These are phyloP conservation scores for Penicillium sp. DNA, from an alignment of 2,329 filamentous ascomycete species.

Conservation along the genomic window DNA sequence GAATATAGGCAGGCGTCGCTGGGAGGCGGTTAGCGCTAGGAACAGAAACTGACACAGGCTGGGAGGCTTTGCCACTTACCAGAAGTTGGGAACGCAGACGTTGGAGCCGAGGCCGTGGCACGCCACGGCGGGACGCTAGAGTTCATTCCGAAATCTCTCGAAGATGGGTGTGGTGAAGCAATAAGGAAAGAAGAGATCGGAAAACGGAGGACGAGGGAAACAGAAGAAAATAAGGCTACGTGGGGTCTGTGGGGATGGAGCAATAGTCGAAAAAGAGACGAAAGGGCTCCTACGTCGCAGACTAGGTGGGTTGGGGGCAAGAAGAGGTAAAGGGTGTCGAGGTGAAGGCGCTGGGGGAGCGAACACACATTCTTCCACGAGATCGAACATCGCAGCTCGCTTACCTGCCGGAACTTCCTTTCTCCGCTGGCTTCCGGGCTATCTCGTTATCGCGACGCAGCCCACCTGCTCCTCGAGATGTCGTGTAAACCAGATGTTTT, in stretches of 20 bases:
- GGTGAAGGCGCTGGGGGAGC: slow-evolving; percentile 1
- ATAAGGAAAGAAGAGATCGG: slow-evolving; percentile 14
- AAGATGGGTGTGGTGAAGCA: slow-evolving; percentile 18
- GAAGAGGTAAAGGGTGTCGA: slow-evolving; percentile 2
- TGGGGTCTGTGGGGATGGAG: slow-evolving; percentile 13
- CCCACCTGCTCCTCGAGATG: background rate
- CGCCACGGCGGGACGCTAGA: slow-evolving; percentile 43
- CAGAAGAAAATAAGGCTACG: slow-evolving; percentile 16
- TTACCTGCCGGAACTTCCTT: slow-evolving; percentile 11
- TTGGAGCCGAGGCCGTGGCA: slow-evolving; percentile 30
- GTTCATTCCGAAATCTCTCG: slow-evolving; percentile 33
- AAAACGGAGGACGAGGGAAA: slow-evolving; percentile 7
- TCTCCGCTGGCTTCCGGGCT: slow-evolving; percentile 4
- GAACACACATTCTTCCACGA: slow-evolving; percentile 6
- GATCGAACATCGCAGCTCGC: slow-evolving; percentile 5
- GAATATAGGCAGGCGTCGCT: slow-evolving; percentile 57
- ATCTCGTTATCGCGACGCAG: slow-evolving; percentile 15
- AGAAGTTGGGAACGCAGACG: slow-evolving; percentile 30
- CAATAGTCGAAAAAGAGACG: slow-evolving; percentile 1
- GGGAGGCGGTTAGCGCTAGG: slow-evolving; percentile 15
- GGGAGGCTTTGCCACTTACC: slow-evolving; percentile 28
- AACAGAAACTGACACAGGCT: background rate
- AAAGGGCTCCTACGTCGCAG: slow-evolving; percentile 7
- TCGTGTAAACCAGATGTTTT: slow-evolving; percentile 68
- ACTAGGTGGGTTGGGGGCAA: too few species aligned